These are phyloP conservation scores for Dothistroma pini DNA, from an alignment of 2,329 filamentous ascomycete species.

Conservation along the genomic window DNA sequence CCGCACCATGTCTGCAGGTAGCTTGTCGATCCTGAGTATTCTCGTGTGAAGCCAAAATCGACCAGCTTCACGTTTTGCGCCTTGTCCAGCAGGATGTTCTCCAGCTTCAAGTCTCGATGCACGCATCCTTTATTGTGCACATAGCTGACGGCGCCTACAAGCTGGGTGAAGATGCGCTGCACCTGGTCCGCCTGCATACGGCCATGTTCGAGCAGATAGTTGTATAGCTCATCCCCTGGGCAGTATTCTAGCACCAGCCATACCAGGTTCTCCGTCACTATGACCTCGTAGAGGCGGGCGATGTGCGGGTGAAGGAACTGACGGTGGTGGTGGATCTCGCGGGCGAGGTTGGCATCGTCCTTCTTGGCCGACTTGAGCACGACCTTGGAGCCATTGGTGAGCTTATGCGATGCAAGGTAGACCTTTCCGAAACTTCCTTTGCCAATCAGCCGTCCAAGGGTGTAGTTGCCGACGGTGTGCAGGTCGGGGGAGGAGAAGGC, in stretches of 20 bases:
- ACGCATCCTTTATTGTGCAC: constrained; percentile 95
- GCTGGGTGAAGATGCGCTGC: constrained; percentile 91
- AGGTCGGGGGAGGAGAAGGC: constrained; percentile 93
- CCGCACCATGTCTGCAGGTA: constrained; percentile 97
- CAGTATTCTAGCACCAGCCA: constrained; percentile 98
- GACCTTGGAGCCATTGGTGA: constrained; percentile 98
- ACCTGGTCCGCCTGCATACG: constrained; percentile 80
- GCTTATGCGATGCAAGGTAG: constrained; percentile 91
- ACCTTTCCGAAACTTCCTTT: constrained; percentile 99
- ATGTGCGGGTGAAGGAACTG: constrained; percentile 98
- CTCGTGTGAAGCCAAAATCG: constrained; percentile 95
- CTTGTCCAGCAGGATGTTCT: constrained; percentile 94
- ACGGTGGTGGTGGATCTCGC: constrained; percentile 97
- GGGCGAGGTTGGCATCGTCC: constrained; percentile 88
- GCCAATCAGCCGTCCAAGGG: constrained; percentile 83
- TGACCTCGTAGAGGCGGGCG: constrained; percentile 92
- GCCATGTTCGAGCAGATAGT: constrained; percentile 85
- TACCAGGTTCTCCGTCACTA: constrained; percentile 90
- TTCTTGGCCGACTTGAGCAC: constrained; percentile 98
- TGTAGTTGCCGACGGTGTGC: constrained; percentile 90
- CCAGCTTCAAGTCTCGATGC: constrained; percentile 92
- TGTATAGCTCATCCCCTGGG: constrained; percentile 93
- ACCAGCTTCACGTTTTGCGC: constrained; percentile 96
- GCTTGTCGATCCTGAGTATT: constrained; percentile 93
- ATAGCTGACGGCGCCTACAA: constrained; percentile 91